Evolutionary conservation across 805 yeast genomes (phyloP), one percentile per base, ranked within the genome.

Genomic region (Wickerhamomyces alni): DNA sequence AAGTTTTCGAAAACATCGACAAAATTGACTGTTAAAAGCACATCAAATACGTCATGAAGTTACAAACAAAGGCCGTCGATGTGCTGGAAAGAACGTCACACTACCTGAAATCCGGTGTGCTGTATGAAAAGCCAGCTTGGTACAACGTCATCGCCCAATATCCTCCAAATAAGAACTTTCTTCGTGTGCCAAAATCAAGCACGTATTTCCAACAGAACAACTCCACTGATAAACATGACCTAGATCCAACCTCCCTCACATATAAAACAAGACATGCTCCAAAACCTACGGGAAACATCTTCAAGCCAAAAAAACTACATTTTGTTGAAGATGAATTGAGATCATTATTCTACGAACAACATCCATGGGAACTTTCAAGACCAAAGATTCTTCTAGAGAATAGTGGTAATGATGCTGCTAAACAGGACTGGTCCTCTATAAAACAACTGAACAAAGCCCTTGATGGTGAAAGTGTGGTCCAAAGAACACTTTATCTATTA

Each of bases 301-400:
- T 38, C 30, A 46, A 48, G 10, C 38, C 47, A 18, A 36, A 43
- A n/a, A 47, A 48, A 32, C 48, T 66, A 29, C 47, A 46, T 18
- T 66, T 54, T 41, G 55, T 66, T 5, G 73, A 91, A 61, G 99
- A 93, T 62, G 78, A 82, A 51, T 63, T 93, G 50, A 77, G 99
- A 66, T 70, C 75, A 35, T 68, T 84, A 18, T 93, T 93, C 56
- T 91, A 82, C 62, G 78, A 79, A 43, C 96, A 89, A 58, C 99
- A 93, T 63, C 99, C 99, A 7, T 93, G 99, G 99, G 99, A 93
- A 63, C 68, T 89, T 39, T 87, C 98, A 2, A 75, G 95, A 50
- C 96, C 98, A 12, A 86, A 85, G 58, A 71, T 77, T 22, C 64
- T 93, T 48, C 72, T 88, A 34, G 99, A 93, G 61, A 84, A 79